Percentiles rank a stretch among this genome's conserved stretches.
phyloP scores from a whole-genome alignment of 495 filamentous ascomycete species.

The Choiromyces venosus region DNA sequence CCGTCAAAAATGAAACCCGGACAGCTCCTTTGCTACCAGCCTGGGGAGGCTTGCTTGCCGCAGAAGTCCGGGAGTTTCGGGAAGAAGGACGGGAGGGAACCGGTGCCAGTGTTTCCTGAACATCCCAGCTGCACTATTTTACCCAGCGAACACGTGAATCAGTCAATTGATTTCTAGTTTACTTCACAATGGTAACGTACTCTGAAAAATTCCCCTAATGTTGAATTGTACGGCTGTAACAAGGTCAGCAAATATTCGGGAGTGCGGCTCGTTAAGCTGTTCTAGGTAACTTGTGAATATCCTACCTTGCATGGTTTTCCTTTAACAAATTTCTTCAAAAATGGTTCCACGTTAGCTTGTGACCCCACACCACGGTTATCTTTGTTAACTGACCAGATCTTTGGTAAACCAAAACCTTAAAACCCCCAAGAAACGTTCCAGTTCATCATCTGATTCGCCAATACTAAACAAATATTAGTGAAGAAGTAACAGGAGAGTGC shows the following conservation, averaged over 20 bases:
- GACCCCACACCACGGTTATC: background rate
- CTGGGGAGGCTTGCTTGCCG: conserved; percentile 43
- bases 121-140: conserved; percentile 82
- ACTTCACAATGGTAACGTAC: conserved; percentile 48
- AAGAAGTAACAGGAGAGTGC: background rate
- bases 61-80: conserved; percentile 50
- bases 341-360: background rate
- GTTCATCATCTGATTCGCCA: conserved; percentile 81
- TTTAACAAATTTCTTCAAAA: conserved; percentile 81
- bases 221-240: conserved; percentile 78
- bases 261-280: background rate
- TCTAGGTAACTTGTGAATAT: background rate
- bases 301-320: conserved; percentile 82
- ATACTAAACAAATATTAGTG: conserved; percentile 56
- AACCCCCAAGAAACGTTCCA: conserved; percentile 89
- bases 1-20: conserved; percentile 84
- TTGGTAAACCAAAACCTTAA: conserved; percentile 98
- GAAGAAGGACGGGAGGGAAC: conserved; percentile 50
- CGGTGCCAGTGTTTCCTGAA: conserved; percentile 55
- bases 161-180: conserved; percentile 14
- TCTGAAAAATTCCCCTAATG: conserved; percentile 95
- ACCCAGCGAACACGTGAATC: conserved; percentile 18
- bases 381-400: conserved; percentile 59
- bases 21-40: conserved; percentile 53
- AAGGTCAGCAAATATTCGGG: background rate